Base-by-base conservation (phyloP, 2,329 filamentous ascomycete genomes). In the Alternaria gansuensis region DNA sequence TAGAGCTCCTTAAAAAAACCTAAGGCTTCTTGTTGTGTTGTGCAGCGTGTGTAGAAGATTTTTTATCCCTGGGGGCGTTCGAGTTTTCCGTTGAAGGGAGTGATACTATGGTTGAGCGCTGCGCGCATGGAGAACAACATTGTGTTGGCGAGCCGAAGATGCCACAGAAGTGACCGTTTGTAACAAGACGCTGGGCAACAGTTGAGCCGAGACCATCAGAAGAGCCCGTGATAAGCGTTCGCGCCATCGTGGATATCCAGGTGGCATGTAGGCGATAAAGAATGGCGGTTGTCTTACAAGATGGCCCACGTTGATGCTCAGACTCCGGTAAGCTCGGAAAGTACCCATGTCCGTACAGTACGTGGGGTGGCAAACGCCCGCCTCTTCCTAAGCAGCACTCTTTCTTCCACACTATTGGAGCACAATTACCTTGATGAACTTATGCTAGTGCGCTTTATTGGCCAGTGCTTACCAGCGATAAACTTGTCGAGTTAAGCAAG, bases 171-270 rank as follows among this genome's bases (percentile, higher is more conserved):
- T 88, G 85, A 43, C 85, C 85, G 52, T 80, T 79, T 4, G 80
- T 74, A 46, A 81, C 65, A 28, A 87, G 82, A 6, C 78, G 75
- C 58, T 82, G 78, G 36, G 85, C 85, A 1, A 84, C 81, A 1
- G 80, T 75, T 24, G 79, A 79, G 54, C 85, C 85, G 33, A 87
- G 80, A 59, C 85, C 85, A 67, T 87, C 85, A 11, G 82, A 82
- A 23, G 84, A 86, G 44, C 85, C 85, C 8, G 85, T 87, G 59
- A 88, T 85, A 53, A 83, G 71, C 60, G 84, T 81, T 28, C 80
- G 77, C 41, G 74, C 79, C 80, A 82, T 82, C 10, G n/a, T 40
- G 11, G 13, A 23, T n/a, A n/a, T 7, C 8, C 11, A n/a, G n/a
- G n/a, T n/a, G n/a, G n/a, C n/a, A n/a, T n/a, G n/a, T n/a, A n/a